These are phyloP conservation scores for Rhynchospora breviuscula DNA, from an alignment of 176 grass and related monocot genomes.

Conservation along the genomic window DNA sequence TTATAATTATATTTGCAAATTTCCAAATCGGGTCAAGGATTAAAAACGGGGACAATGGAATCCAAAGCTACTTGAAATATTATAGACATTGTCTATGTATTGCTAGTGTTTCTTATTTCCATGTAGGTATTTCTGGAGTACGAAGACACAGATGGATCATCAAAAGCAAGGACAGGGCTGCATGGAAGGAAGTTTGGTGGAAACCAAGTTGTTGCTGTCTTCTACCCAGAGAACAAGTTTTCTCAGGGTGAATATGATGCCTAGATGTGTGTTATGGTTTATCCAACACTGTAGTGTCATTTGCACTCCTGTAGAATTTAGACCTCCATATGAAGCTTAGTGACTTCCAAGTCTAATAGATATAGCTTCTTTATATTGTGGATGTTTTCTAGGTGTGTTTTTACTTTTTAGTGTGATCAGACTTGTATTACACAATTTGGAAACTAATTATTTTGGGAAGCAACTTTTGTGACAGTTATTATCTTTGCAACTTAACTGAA, in stretches of 20 bases:
- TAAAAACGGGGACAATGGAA: too few relatives aligned
- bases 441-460: background rate
- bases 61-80: background rate
- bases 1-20: background rate
- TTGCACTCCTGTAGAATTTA: background rate
- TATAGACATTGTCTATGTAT: background rate
- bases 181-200: constrained; percentile 74
- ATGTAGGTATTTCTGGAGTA: constrained; percentile 94
- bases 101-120: background rate
- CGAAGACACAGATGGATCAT: constrained; percentile 69
- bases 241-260: constrained; percentile 48
- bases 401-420: background rate
- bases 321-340: background rate
- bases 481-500: background rate
- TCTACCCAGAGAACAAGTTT: constrained; percentile 79
- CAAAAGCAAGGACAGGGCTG: constrained; percentile 65
- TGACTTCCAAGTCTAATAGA: background rate
- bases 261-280: constrained; percentile 21
- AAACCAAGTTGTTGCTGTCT: constrained; percentile 69
- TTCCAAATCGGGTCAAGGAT: too few relatives aligned
- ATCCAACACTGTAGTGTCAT: too few relatives aligned
- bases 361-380: background rate
- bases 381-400: background rate
- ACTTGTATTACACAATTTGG: background rate
- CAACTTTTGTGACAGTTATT: background rate